Evolutionary conservation across 2,329 filamentous ascomycete species (phyloP).

Genomic region (Arthrobotrys iridis): DNA sequence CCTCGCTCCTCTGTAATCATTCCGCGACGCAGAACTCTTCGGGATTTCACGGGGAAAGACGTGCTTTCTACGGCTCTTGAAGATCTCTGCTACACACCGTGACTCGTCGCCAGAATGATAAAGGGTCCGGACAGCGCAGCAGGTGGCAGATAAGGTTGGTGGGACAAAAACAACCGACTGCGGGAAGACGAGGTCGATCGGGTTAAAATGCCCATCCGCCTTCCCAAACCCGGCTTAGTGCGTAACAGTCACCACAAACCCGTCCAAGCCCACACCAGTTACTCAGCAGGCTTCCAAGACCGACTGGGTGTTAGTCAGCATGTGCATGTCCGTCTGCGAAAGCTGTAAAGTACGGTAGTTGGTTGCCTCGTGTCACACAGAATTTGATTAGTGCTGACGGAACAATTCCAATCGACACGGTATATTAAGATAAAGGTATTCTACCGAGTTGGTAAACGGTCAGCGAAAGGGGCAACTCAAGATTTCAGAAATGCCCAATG

Average conservation of each 20-base stretch:
- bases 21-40: too few species aligned
- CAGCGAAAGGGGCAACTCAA: too few species aligned
- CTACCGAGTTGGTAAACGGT: too few species aligned
- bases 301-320: background rate
- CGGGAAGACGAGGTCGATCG: conserved; percentile 8
- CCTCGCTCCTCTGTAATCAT: too few species aligned
- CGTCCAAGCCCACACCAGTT: background rate
- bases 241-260: too few species aligned
- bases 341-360: background rate
- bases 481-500: background rate
- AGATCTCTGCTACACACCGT: background rate
- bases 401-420: too few species aligned
- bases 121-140: background rate
- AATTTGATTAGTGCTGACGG: background rate
- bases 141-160: conserved; percentile 17
- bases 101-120: background rate
- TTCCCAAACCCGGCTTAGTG: background rate
- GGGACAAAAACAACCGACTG: conserved; percentile 1
- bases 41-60: too few species aligned
- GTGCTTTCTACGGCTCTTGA: too few species aligned
- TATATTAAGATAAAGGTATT: too few species aligned
- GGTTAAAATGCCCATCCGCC: background rate
- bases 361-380: too few species aligned
- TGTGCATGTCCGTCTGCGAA: too few species aligned
- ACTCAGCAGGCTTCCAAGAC: background rate